Conservation (phyloP, 805 yeast species). For the Schwanniomyces occidentalis region DNA sequence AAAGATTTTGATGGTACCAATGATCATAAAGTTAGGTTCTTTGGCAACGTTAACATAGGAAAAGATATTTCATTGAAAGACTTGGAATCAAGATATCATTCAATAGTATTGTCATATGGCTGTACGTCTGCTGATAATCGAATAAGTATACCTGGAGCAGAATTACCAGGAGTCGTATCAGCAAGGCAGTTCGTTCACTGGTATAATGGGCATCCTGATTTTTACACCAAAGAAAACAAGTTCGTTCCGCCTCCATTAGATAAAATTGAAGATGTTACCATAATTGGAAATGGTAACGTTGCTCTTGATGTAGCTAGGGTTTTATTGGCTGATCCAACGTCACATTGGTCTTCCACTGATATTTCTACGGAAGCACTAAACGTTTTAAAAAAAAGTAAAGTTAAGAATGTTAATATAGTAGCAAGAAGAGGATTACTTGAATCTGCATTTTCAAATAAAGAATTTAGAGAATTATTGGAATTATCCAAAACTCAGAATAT, state of each 20-base stretch:
- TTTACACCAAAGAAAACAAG: conserved; percentile 31
- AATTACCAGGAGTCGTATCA: conserved; percentile 65
- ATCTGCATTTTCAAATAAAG: conserved; percentile 90
- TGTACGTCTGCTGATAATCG: conserved; percentile 58
- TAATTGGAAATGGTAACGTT: conserved; percentile 97
- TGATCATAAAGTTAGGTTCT: conserved; percentile 41
- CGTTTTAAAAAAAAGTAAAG: conserved; percentile 49
- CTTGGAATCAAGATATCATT: conserved; percentile 61
- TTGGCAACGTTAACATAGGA: conserved; percentile 76
- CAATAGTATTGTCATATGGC: conserved; percentile 82
- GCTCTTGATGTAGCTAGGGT: conserved; percentile 89
- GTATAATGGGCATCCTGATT: conserved; percentile 89
- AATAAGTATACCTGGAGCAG: conserved; percentile 59
- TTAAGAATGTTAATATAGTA: conserved; percentile 68
- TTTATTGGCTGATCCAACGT: conserved; percentile 55
- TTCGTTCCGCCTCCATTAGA: conserved; percentile 55
- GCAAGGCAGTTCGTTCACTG: conserved; percentile 91
- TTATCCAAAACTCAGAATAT: conserved; percentile 50
- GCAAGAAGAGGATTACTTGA: conserved; percentile 87
- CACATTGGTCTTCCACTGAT: conserved; percentile 70
- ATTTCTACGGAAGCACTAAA: conserved; percentile 62
- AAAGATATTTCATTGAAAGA: conserved; percentile 52
- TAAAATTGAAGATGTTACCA: conserved; percentile 62
- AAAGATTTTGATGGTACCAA: conserved; percentile 9
- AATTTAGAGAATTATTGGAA: conserved; percentile 79